Base-by-base conservation (phyloP, 169 alveolate species). In the Blepharisma undulans region DNA sequence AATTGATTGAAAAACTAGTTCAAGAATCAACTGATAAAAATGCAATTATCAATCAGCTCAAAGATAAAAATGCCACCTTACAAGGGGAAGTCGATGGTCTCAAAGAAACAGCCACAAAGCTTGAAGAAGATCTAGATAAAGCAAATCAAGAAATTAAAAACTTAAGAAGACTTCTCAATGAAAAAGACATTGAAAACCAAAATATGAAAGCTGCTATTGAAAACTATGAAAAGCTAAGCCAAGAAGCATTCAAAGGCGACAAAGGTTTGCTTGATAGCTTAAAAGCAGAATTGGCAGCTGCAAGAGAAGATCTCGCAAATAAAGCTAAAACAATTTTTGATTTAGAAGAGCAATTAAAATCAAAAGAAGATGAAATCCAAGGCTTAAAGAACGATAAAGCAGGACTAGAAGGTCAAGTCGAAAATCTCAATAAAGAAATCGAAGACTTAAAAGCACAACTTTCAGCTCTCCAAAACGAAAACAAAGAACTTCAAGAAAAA, bases 401-500 rank as follows among this genome's bases (percentile, higher is more conserved):
- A 25, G 12, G 34, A 7, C 72, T 79, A 25, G 36, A 27, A 79
- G 18, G 8, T n/a, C 29, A 79, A 79, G 34, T 79, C 8, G 61
- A 79, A 0, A 79, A 79, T 25, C 34, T 79, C 87, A 79, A 79
- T 21, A 32, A 21, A 4, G 87, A 79, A n/a, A 10, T 21, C 10
- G 34, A 32, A 29, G 25, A 22, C 34, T 33, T 79, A 30, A 33
- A 79, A 79, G 72, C 36, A 29, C 29, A 79, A n/a, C 25, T 79
- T 5, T n/a, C 27, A n/a, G 34, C 29, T 25, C 34, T 79, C 32
- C 29, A 79, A 16, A 16, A 27, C 12, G 87, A 30, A 32, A 79
- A 79, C 12, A 33, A 79, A 27, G 87, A 79, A 79, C 87, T 79
- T n/a, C 61, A 79, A 79, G 87, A 79, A 79, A 33, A 29, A n/a